Evolutionary conservation across 176 grass and related monocot genomes (phyloP).

Genomic region (Paspalum notatum): DNA sequence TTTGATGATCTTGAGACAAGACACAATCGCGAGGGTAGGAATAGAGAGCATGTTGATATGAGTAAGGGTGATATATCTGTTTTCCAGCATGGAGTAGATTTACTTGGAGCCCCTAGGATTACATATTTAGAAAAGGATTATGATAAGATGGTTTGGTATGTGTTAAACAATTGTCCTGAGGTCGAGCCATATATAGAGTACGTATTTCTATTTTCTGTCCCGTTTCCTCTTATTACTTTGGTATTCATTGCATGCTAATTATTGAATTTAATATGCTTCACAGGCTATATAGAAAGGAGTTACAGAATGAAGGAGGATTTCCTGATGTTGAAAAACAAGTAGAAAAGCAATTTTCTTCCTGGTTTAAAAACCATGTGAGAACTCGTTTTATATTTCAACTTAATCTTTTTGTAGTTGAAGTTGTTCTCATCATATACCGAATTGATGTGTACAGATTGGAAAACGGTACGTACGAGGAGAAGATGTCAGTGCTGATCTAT

Average conservation of each 20-base stretch:
- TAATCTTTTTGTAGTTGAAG: not conserved
- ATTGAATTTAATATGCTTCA: not conserved
- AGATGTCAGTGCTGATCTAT: not conserved
- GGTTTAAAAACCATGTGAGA: not conserved
- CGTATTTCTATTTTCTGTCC: not conserved
- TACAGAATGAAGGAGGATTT: not conserved
- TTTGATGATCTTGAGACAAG: not conserved
- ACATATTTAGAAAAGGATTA: not conserved
- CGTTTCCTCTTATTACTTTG: not conserved
- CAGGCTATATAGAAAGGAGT: not conserved
- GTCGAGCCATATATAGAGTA: not conserved
- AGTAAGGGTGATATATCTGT: not conserved
- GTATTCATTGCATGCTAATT: not conserved
- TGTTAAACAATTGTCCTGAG: not conserved
- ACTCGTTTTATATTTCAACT: not conserved
- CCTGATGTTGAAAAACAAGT: not conserved
- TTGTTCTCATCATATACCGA: not conserved
- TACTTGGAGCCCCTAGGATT: not conserved
- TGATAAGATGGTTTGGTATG: conserved; percentile 8
- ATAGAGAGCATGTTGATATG: not conserved
- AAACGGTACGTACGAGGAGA: not conserved
- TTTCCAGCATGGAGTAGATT: not conserved
- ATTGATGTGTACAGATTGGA: not conserved
- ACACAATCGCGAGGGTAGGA: not conserved
- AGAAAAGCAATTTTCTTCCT: not conserved